These are phyloP conservation scores for Acanthamoeba lenticulata DNA, from an alignment of 208 protist species.

Conservation along the genomic window DNA sequence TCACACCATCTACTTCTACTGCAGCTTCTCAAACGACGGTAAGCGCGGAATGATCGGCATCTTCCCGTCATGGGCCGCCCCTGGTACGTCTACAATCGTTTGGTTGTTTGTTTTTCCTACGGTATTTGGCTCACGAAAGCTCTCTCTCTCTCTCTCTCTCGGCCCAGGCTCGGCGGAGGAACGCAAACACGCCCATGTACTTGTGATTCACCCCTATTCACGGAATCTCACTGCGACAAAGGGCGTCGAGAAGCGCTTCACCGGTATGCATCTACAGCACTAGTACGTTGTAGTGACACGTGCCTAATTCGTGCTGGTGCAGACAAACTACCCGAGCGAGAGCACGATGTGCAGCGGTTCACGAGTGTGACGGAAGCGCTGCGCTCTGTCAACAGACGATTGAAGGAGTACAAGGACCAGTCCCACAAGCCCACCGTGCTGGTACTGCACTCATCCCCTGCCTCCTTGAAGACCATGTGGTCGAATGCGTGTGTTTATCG, in stretches of 20 bases:
- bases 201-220: conserved; percentile 24
- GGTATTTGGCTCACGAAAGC: background rate
- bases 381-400: background rate
- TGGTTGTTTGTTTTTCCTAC: background rate
- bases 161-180: background rate
- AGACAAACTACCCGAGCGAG: conserved; percentile 39
- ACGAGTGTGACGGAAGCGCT: conserved; percentile 24
- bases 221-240: background rate
- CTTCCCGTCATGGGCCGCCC: conserved; percentile 52
- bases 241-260: conserved; percentile 42
- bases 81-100: too few relatives aligned
- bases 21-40: conserved; percentile 55
- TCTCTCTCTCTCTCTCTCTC: background rate
- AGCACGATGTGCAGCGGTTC: conserved; percentile 57
- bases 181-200: conserved; percentile 12
- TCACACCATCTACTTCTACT: conserved; percentile 53
- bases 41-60: conserved; percentile 59
- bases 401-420: conserved; percentile 66
- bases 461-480: background rate
- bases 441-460: background rate
- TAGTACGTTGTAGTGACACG: too few relatives aligned
- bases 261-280: background rate
- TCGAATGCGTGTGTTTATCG: background rate
- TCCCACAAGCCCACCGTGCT: conserved; percentile 57
- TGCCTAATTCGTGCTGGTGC: background rate